phyloP scores from a whole-genome alignment of 495 filamentous ascomycete genomes.

The Acidomyces sp. region DNA sequence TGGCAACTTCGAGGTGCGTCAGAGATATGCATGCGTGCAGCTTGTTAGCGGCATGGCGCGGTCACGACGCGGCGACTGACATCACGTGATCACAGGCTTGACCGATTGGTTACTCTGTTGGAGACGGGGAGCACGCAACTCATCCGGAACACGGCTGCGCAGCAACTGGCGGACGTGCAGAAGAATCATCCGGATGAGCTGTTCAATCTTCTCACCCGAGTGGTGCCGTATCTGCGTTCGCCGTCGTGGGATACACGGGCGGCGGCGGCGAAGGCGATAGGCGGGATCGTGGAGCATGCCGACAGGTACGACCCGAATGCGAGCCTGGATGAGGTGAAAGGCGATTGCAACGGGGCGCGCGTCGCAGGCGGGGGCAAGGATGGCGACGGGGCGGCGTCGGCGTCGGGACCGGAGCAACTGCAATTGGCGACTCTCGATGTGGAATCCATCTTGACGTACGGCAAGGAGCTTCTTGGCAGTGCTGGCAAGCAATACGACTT shows the following conservation, averaged over 20 bases:
- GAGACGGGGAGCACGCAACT: constrained; percentile 91
- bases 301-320: constrained; percentile 77
- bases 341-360: constrained; percentile 17
- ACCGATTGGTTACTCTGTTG: constrained; percentile 50
- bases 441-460: constrained; percentile 61
- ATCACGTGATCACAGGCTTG: constrained; percentile 5
- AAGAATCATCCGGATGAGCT: constrained; percentile 94
- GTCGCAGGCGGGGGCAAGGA: constrained; percentile 22
- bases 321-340: constrained; percentile 34
- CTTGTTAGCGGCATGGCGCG: not conserved
- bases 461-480: constrained; percentile 68
- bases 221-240: constrained; percentile 80
- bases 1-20: not conserved
- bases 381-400: constrained; percentile 25
- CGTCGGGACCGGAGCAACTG: constrained; percentile 38
- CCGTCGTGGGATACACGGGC: constrained; percentile 93
- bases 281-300: constrained; percentile 82
- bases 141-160: constrained; percentile 90
- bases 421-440: constrained; percentile 66
- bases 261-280: constrained; percentile 82
- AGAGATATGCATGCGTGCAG: not conserved
- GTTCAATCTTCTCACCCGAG: constrained; percentile 91
- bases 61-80: constrained; percentile 7
- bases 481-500: constrained; percentile 74
- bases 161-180: constrained; percentile 92